Base-by-base conservation (phyloP, 768 basidiomycete genomes). In the Psilocybe azurescens region DNA sequence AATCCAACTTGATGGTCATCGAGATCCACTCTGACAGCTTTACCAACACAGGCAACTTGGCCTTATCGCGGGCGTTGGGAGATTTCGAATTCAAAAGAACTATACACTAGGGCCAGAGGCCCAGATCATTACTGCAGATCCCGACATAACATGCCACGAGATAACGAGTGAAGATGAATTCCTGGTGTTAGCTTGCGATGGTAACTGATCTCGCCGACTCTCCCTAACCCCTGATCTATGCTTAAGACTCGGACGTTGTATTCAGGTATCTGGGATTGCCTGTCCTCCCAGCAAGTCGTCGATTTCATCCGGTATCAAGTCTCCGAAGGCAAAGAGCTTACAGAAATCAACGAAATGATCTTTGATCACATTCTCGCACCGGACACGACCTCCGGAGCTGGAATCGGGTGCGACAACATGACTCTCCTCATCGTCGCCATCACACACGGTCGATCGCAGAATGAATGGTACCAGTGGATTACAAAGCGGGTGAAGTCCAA, bases 51-150 rank as follows among this genome's bases (percentile, higher is more conserved):
- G 96, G 97, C 65, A 99, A 99, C 73, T 88, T 99, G 59, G 97
- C 97, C 0, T 78, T 99, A 41, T 96, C 96, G 16, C 85, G 97
- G 68, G 97, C 97, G 3, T 79, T 99, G 29, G 97, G 97, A 58
- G 97, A 99, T 74, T 99, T 99, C 73, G 95, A 97, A 66, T 99
- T 97, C 84, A 99, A 99, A 95, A 97, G 79, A 97, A 96, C 72
- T 86, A 86, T 53, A 76, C 84, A 16, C 75, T 98, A 9, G 75
- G 84, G 46, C 89, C 96, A 16, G 97, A 99, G 77, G 85, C 87
- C 53, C 97, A 99, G 76, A 89, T 96, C 61, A 97, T 99, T 67
- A 99, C 97, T 1, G 86, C 94, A 41, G 87, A 99, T 73, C 97
- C 97, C 20, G 97, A 99, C 60, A 80, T 99, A 65, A 93, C 86